A percentile compares a stretch with the other conserved stretches of the same genome.
phyloP scores from a whole-genome alignment of 2,329 filamentous ascomycete genomes.

The Moelleriella libera region DNA sequence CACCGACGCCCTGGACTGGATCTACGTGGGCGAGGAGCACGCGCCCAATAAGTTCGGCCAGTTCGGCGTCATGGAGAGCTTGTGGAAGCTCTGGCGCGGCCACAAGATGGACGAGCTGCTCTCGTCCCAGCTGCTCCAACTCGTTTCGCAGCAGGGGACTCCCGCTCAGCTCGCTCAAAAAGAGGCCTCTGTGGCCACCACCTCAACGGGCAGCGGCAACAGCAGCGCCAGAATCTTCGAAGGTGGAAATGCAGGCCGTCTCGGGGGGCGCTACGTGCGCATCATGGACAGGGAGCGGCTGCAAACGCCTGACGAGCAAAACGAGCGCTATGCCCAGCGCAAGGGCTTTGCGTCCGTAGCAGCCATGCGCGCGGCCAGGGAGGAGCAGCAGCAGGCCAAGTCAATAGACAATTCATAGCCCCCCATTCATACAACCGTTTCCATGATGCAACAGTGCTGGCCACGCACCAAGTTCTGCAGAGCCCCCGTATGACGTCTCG shows the following conservation, averaged over 20 bases:
- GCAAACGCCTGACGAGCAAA: constrained; percentile 37
- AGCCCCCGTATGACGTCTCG: too few relatives aligned
- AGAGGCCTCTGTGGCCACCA: neutral
- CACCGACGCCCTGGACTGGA: constrained; percentile 58
- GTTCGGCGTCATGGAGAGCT: constrained; percentile 52
- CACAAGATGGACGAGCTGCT: constrained; percentile 85
- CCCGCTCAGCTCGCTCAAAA: neutral
- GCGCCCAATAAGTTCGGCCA: constrained; percentile 47
- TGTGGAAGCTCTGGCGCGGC: constrained; percentile 76
- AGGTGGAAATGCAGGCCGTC: constrained; percentile 36
- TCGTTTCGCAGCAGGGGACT: constrained; percentile 34
- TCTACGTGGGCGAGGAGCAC: constrained; percentile 58
- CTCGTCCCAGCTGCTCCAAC: constrained; percentile 56
- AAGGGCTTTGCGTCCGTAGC: constrained; percentile 41
- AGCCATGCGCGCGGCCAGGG: constrained; percentile 26
- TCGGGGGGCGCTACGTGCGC: constrained; percentile 39
- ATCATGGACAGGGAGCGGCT: constrained; percentile 36
- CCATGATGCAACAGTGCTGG: too few relatives aligned
- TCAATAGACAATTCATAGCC: neutral
- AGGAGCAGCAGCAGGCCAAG: neutral
- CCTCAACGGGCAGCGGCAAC: constrained; percentile 7
- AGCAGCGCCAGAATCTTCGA: constrained; percentile 29
- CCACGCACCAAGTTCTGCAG: too few relatives aligned
- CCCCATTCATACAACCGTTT: neutral
- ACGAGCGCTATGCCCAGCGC: constrained; percentile 46